Conservation (phyloP, 169 alveolate species). For the Plasmodium ovale region DNA sequence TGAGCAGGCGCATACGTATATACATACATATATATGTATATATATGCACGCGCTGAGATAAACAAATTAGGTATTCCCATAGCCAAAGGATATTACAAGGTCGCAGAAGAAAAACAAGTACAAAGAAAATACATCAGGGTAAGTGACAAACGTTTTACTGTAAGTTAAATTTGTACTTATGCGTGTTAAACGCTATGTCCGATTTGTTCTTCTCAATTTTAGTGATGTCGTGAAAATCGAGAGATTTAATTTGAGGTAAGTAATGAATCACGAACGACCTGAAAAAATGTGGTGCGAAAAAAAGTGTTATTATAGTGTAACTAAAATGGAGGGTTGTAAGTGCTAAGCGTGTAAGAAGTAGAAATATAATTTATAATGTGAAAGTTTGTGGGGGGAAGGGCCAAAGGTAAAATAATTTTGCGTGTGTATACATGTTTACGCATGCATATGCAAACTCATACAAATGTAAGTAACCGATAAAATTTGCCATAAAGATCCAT, state of each 20-base stretch:
- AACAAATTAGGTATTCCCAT: no score
- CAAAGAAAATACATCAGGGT: neutral
- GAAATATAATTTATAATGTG: neutral
- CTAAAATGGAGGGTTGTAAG: neutral
- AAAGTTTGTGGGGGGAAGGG: no score
- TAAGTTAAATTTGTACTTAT: conserved; percentile 63
- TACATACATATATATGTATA: neutral
- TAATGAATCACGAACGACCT: conserved; percentile 63
- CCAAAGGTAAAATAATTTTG: neutral
- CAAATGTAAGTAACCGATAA: conserved; percentile 10
- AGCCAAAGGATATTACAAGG: no score
- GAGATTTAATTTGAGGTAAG: conserved; percentile 67
- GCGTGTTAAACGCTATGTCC: conserved; percentile 62
- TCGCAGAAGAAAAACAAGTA: no score
- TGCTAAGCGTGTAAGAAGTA: neutral
- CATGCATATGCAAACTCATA: neutral
- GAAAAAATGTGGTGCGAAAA: neutral
- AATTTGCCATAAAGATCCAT: conserved; percentile 31
- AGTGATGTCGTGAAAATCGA: conserved; percentile 66
- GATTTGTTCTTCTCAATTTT: conserved; percentile 69
- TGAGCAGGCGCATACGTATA: neutral
- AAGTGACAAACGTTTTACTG: neutral
- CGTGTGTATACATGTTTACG: no score
- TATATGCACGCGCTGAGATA: neutral
- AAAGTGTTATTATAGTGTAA: neutral